These are phyloP conservation scores for Vaccinium corymbosum DNA, from an alignment of 148 eudicot genomes.

Conservation along the genomic window DNA sequence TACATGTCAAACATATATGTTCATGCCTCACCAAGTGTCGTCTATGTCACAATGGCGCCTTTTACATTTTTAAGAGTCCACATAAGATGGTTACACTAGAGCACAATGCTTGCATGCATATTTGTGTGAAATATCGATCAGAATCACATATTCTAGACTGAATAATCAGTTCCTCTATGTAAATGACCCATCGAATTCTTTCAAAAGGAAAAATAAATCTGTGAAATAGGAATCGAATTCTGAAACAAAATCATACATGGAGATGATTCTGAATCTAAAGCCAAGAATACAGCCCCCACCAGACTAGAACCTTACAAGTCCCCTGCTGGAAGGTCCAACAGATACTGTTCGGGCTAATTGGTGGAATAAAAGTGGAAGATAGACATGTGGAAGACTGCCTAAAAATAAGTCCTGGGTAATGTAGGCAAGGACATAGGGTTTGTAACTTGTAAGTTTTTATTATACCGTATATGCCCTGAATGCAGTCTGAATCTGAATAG, in stretches of 20 bases:
- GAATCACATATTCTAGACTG: background rate
- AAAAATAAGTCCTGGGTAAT: background rate
- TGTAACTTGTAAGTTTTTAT: conserved; percentile 10
- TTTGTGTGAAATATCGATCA: background rate
- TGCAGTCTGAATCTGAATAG: conserved; percentile 71
- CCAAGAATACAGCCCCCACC: background rate
- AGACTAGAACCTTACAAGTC: background rate
- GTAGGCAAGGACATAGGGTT: background rate
- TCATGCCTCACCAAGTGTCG: background rate
- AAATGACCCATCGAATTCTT: background rate
- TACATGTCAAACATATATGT: background rate
- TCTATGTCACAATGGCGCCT: background rate
- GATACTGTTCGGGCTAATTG: background rate
- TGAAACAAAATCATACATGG: background rate
- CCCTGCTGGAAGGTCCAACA: background rate
- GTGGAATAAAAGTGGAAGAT: background rate
- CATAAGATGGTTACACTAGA: background rate
- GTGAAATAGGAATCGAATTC: background rate
- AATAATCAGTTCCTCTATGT: background rate
- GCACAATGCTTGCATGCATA: background rate
- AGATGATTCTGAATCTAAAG: background rate
- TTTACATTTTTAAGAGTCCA: background rate
- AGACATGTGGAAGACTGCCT: conserved; percentile 2
- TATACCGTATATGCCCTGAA: conserved; percentile 66
- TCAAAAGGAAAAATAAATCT: background rate